phyloP scores from a whole-genome alignment of 2,329 filamentous ascomycete species.

The Talaromyces sp. region DNA sequence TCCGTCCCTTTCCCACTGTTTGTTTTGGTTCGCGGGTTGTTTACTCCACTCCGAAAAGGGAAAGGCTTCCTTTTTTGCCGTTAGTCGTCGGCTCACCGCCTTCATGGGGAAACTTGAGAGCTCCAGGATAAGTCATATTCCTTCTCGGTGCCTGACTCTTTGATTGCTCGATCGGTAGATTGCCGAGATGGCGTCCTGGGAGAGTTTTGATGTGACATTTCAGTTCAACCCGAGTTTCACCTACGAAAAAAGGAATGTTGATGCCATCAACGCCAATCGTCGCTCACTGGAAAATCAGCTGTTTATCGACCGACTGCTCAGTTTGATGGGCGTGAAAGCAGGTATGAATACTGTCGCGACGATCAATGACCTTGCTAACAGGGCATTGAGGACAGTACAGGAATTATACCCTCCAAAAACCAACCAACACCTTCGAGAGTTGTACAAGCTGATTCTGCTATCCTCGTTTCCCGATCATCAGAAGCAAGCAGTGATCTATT shows the following conservation, averaged over 20 bases:
- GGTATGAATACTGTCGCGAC: slow-evolving; percentile 42
- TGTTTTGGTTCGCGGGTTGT: slow-evolving; percentile 30
- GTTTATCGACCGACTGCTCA: slow-evolving; percentile 75
- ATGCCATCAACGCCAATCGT: slow-evolving; percentile 62
- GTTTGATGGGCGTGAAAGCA: slow-evolving; percentile 63
- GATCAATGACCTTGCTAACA: not conserved
- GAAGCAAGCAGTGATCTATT: slow-evolving; percentile 78
- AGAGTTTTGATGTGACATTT: slow-evolving; percentile 65
- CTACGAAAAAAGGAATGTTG: slow-evolving; percentile 57
- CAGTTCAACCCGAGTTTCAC: slow-evolving; percentile 54
- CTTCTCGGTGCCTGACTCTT: not conserved
- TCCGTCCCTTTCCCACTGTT: slow-evolving; percentile 15
- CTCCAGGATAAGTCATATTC: too few species aligned
- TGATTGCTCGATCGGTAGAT: not conserved
- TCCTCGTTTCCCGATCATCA: slow-evolving; percentile 64
- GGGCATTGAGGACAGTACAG: slow-evolving; percentile 37
- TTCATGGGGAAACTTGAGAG: slow-evolving; percentile 9
- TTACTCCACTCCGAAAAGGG: slow-evolving; percentile 34
- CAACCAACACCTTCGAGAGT: slow-evolving; percentile 60
- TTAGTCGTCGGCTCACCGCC: slow-evolving; percentile 2
- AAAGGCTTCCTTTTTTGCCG: slow-evolving; percentile 32
- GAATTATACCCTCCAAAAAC: slow-evolving; percentile 71
- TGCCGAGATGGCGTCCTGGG: slow-evolving; percentile 45
- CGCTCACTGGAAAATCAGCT: slow-evolving; percentile 64
- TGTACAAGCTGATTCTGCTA: slow-evolving; percentile 66